Evolutionary conservation across 2,329 filamentous ascomycete species (phyloP).

Genomic region (Fusarium annulatum): DNA sequence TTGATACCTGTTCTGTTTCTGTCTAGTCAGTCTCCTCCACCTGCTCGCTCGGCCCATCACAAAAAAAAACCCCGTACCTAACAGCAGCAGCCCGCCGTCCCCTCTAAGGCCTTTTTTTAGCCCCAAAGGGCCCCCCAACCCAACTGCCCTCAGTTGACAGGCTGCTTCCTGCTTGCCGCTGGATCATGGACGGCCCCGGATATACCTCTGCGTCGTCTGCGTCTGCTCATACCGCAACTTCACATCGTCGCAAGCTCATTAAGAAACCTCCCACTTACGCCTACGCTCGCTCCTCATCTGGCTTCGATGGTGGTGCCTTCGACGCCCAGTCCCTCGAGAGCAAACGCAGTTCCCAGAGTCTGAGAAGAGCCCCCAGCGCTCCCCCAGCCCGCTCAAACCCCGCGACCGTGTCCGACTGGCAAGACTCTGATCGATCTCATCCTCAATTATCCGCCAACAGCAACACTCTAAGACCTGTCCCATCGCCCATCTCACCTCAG

Average conservation of each 20-base stretch:
- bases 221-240: conserved; percentile 56
- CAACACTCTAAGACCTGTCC: conserved; percentile 56
- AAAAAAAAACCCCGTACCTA: conserved; percentile 38
- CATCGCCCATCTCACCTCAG: conserved; percentile 59
- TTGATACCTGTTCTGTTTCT: conserved; percentile 26
- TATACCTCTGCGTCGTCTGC: conserved; percentile 46
- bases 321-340: conserved; percentile 69
- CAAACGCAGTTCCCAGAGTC: conserved; percentile 72
- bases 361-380: conserved; percentile 70
- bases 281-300: conserved; percentile 60
- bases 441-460: conserved; percentile 54
- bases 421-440: conserved; percentile 47
- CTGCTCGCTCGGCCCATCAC: conserved; percentile 41
- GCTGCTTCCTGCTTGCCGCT: conserved; percentile 40
- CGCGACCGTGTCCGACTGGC: conserved; percentile 62
- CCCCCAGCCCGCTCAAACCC: conserved; percentile 61
- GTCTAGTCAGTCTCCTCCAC: conserved; percentile 36
- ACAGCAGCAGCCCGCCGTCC: conserved; percentile 37
- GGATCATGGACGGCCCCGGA: conserved; percentile 62
- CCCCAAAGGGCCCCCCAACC: conserved; percentile 31
- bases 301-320: conserved; percentile 60
- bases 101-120: conserved; percentile 44
- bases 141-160: conserved; percentile 34
- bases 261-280: conserved; percentile 69
- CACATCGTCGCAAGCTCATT: conserved; percentile 69